A percentile compares a stretch with the other conserved stretches of the same genome.
Conservation (phyloP, 2,329 filamentous ascomycete genomes). For the Davidsoniella australis region DNA sequence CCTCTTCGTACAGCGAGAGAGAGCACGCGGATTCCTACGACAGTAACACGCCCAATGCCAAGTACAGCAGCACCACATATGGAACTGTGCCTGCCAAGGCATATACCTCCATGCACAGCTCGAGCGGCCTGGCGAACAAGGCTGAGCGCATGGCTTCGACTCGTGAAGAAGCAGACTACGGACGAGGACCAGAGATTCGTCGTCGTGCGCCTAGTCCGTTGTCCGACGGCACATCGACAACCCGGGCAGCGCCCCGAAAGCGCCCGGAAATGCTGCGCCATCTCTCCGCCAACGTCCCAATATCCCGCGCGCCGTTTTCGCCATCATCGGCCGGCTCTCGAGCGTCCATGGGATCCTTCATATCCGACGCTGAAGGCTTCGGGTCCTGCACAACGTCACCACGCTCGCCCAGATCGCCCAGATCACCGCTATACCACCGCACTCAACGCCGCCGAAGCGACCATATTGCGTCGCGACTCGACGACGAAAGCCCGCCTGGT, state of each 20-base stretch:
- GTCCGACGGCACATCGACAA: not conserved
- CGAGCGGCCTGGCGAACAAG: not conserved
- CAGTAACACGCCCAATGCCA: not conserved
- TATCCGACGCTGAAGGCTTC: constrained; percentile 1
- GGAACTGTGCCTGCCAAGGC: not conserved
- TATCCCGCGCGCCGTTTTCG: constrained; percentile 6
- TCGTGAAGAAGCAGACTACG: not conserved
- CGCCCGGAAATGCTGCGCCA: constrained; percentile 8
- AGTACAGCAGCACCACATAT: not conserved
- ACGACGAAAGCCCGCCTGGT: not conserved
- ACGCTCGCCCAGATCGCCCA: not conserved
- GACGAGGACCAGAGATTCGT: not conserved
- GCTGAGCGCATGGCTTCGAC: constrained; percentile 3
- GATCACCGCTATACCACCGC: constrained; percentile 1
- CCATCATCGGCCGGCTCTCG: constrained; percentile 1
- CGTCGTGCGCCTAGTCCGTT: not conserved
- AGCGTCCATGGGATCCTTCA: not conserved
- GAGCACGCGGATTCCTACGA: not conserved
- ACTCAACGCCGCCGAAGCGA: constrained; percentile 2
- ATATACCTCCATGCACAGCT: not conserved
- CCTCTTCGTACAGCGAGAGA: not conserved
- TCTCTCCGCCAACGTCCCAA: constrained; percentile 5
- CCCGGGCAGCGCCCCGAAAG: not conserved
- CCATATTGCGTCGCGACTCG: not conserved
- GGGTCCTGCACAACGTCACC: not conserved